phyloP scores from a whole-genome alignment of 306 rosid genomes.

The Adenanthera pavonina region DNA sequence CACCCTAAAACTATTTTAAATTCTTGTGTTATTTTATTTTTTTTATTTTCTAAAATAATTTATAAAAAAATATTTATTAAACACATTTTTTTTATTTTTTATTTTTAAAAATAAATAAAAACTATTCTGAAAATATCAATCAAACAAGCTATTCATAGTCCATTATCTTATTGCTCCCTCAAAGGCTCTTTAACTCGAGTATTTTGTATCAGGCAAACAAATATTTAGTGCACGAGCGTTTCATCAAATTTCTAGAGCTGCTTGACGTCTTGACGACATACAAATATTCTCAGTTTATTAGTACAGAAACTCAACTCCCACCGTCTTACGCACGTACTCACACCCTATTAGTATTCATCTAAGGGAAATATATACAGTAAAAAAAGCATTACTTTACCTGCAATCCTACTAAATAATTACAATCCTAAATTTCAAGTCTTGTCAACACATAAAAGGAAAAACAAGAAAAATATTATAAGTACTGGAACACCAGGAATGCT shows the following conservation, averaged over 20 bases:
- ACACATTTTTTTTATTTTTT: too few species aligned
- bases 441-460: constrained; percentile 30
- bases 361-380: constrained; percentile 30
- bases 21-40: too few species aligned
- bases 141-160: too few species aligned
- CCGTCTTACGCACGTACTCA: neutral
- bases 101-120: too few species aligned
- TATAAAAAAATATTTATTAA: too few species aligned
- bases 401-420: constrained; percentile 39
- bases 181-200: too few species aligned
- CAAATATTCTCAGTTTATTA: constrained; percentile 21
- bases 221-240: neutral
- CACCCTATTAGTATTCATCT: constrained; percentile 13
- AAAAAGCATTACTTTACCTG: constrained; percentile 30
- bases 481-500: constrained; percentile 27
- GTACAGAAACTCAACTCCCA: constrained; percentile 12
- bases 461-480: neutral
- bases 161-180: too few species aligned
- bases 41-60: too few species aligned
- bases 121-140: too few species aligned
- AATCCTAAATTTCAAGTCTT: constrained; percentile 23
- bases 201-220: too few species aligned
- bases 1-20: too few species aligned
- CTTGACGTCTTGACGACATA: neutral
- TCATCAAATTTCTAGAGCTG: constrained; percentile 1